Percentiles rank a stretch among this genome's conserved stretches.
phyloP scores from a whole-genome alignment of 2,329 filamentous ascomycete genomes.

The Hymenotorrendiella dingleyae region DNA sequence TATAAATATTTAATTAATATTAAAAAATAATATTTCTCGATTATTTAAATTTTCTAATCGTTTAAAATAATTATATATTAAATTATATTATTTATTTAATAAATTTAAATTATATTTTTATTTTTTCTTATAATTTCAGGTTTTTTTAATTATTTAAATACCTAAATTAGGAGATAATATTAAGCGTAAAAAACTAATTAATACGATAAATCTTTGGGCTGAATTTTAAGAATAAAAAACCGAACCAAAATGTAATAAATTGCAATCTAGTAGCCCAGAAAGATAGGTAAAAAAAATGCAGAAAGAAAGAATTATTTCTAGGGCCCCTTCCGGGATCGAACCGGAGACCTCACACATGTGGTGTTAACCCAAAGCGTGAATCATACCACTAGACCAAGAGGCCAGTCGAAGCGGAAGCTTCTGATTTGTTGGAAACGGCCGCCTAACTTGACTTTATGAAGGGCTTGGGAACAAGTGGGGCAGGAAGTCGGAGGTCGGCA shows the following conservation, averaged over 20 bases:
- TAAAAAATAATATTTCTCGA: no score
- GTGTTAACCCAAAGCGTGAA: background rate
- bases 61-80: background rate
- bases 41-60: no score
- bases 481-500: background rate
- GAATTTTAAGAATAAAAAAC: background rate
- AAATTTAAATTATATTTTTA: background rate
- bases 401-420: no score
- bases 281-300: background rate
- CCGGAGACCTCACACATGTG: background rate
- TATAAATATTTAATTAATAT: background rate
- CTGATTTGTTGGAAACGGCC: background rate
- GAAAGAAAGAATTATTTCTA: background rate
- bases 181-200: background rate
- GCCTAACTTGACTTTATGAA: background rate
- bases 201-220: background rate
- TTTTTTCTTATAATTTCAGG: background rate
- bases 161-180: background rate
- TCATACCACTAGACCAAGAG: slow-evolving; percentile 1
- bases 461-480: background rate
- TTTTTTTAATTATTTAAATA: background rate
- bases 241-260: background rate
- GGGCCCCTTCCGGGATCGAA: slow-evolving; percentile 1
- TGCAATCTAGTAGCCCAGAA: background rate
- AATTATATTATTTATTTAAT: background rate